Base-by-base conservation (phyloP, 345 rosid species). In the Populus pruinosa region DNA sequence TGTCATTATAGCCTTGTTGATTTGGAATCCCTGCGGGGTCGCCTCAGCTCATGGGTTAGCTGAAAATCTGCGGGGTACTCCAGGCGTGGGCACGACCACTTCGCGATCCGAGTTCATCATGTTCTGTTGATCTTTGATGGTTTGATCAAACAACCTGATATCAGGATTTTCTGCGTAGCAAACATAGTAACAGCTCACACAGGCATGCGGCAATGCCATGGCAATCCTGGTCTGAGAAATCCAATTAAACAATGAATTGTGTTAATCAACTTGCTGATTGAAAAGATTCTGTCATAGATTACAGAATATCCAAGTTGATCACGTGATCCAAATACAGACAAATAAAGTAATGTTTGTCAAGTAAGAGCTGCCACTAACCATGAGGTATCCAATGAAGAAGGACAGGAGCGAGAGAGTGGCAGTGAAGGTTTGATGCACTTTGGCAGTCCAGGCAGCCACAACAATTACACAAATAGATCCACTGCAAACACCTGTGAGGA, bases 161-260 rank as follows among this genome's bases (percentile, higher is more conserved):
- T 86, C 87, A 1, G 98, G 92, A 82, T 88, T 96, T 71, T 94
- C 98, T 0, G 99, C 97, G 27, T 92, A 96, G 89, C 98, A 96
- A 14, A 84, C 91, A 76, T 94, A 94, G 89, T 92, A 96, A 82
- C 99, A 91, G 82, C 96, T 88, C 86, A 92, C 97, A 70, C 97
- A 96, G 49, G 98, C 99, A 49, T 92, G 96, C 12, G 97, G 98
- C 87, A 94, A 56, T 82, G 97, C 98, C 99, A 94, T 96, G 17
- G 98, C 89, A 63, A 96, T 96, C 89, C 98, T 91, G 0, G 97
- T 90, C 98, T 95, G 96, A 16, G 44, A 9, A 53, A 76, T 53
- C 68, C 62, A 62, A 75, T 50, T 76, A 29, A 61, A 41, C 23
- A 75, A 49, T 38, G 64, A 61, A 39, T 62, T 38, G 65, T 41